Conservation (phyloP, 768 basidiomycete species). For the Leccinum boreale region DNA sequence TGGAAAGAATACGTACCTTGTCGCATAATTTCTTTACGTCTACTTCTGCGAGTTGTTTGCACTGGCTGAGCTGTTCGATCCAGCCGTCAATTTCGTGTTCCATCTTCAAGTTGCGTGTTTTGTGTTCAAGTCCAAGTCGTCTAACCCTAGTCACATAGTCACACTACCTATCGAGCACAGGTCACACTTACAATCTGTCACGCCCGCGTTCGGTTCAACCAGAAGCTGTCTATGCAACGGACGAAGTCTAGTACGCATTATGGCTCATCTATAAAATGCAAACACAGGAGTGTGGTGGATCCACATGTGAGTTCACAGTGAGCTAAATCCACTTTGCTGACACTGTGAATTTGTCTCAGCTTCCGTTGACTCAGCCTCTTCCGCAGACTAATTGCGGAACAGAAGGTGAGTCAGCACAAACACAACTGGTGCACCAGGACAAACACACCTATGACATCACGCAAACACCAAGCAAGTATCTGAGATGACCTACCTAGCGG, state of each 20-base stretch:
- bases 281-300: not conserved
- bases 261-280: not conserved
- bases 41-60: conserved; percentile 92
- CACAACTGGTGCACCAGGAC: not conserved
- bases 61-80: conserved; percentile 95
- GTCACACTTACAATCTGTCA: conserved; percentile 31
- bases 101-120: conserved; percentile 28
- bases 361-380: not conserved
- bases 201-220: conserved; percentile 29
- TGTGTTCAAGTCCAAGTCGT: conserved; percentile 14
- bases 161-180: conserved; percentile 20
- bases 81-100: conserved; percentile 87
- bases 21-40: conserved; percentile 99
- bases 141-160: conserved; percentile 25
- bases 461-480: not conserved
- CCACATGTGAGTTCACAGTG: not conserved
- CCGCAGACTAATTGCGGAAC: no score
- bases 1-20: conserved; percentile 58
- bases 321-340: not conserved
- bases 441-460: not conserved
- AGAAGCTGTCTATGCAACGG: conserved; percentile 32
- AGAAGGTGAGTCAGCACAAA: no score
- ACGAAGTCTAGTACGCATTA: not conserved
- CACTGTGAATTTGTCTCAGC: not conserved
- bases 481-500: not conserved